Conservation (phyloP, 148 eudicot species). For the Amaranthus hypochondriacus region DNA sequence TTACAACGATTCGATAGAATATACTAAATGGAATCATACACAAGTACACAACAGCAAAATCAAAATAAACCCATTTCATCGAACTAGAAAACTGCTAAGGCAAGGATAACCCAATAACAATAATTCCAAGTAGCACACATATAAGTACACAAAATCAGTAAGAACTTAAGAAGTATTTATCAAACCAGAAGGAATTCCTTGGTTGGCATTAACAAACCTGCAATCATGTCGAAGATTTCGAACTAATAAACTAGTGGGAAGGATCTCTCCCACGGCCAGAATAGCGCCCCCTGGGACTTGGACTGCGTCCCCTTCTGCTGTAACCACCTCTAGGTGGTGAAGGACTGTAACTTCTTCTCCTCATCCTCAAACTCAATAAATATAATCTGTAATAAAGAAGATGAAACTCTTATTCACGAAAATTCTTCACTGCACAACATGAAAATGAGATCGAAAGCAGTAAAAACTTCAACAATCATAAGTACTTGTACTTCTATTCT, state of each 20-base stretch:
- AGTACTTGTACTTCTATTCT: too few relatives aligned
- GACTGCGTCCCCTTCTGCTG: slow-evolving; percentile 78
- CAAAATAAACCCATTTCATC: too few relatives aligned
- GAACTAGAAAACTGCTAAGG: too few relatives aligned
- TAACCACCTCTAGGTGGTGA: slow-evolving; percentile 82
- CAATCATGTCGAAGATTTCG: slow-evolving; percentile 97
- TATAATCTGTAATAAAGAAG: too few relatives aligned
- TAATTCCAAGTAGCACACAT: background rate
- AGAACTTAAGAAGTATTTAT: background rate
- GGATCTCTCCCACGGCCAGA: slow-evolving; percentile 73
- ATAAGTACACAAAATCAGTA: background rate
- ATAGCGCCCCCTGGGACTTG: slow-evolving; percentile 76
- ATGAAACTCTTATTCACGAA: too few relatives aligned
- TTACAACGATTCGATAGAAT: too few relatives aligned
- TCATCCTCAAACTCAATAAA: slow-evolving; percentile 31
- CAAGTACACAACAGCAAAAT: too few relatives aligned
- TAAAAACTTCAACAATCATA: too few relatives aligned
- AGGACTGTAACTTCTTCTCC: slow-evolving; percentile 88
- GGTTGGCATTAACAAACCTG: slow-evolving; percentile 35
- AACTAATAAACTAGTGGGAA: slow-evolving; percentile 82
- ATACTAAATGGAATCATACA: too few relatives aligned
- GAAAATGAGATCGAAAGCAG: too few relatives aligned
- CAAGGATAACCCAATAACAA: too few relatives aligned
- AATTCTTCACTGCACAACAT: too few relatives aligned
- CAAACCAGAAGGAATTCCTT: background rate